A percentile compares a stretch with the other conserved stretches of the same genome.
Evolutionary conservation across 2,329 filamentous ascomycete species (phyloP).

Genomic region (Exophiala lecanii-corni): DNA sequence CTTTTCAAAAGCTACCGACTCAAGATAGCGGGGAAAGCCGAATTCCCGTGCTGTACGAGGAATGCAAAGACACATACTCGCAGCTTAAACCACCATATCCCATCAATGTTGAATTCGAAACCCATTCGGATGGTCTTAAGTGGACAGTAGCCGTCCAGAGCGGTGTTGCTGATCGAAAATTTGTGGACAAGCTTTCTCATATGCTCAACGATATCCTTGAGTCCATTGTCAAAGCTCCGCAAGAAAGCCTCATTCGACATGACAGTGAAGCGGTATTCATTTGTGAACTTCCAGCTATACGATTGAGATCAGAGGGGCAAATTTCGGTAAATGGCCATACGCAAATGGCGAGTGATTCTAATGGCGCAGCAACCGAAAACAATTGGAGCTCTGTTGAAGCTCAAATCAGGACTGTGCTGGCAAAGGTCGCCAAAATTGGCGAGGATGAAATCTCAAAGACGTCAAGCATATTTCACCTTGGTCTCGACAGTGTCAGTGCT

Average conservation of each 20-base stretch:
- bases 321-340: not conserved
- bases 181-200: constrained; percentile 50
- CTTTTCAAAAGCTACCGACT: constrained; percentile 56
- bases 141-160: constrained; percentile 72
- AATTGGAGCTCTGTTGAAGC: constrained; percentile 33
- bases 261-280: constrained; percentile 42
- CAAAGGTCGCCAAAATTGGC: constrained; percentile 57
- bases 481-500: constrained; percentile 85
- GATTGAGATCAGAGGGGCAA: not conserved
- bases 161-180: constrained; percentile 45
- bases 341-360: not conserved
- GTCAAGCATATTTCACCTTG: constrained; percentile 74
- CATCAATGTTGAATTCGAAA: constrained; percentile 75
- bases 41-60: constrained; percentile 50
- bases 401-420: constrained; percentile 45
- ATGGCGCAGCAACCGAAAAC: not conserved
- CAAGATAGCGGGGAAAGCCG: constrained; percentile 11
- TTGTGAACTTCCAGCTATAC: constrained; percentile 51
- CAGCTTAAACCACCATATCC: constrained; percentile 72
- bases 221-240: constrained; percentile 49
- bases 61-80: constrained; percentile 48
- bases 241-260: constrained; percentile 47
- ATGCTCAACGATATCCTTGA: constrained; percentile 57
- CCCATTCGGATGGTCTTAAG: constrained; percentile 49
- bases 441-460: constrained; percentile 54